phyloP scores from a whole-genome alignment of 306 rosid species.

The Hippophae rhamnoides region DNA sequence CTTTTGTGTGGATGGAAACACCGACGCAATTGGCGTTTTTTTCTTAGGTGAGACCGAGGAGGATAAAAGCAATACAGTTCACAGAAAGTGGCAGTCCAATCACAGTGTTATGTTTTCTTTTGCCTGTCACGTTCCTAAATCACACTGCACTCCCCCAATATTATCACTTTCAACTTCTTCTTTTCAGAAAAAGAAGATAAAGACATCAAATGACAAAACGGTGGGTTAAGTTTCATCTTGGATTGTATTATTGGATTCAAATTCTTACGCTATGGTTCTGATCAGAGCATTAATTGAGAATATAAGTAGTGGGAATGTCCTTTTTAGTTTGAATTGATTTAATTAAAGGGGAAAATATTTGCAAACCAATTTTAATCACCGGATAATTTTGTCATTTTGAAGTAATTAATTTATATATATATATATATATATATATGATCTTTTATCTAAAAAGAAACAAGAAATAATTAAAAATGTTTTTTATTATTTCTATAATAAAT shows the following conservation, averaged over 20 bases:
- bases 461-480: too few species aligned
- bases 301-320: conserved; percentile 1
- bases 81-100: not conserved
- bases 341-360: conserved; percentile 30
- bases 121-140: conserved; percentile 12
- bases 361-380: conserved; percentile 31
- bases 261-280: conserved; percentile 6
- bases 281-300: conserved; percentile 12
- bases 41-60: too few species aligned
- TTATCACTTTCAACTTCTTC: conserved; percentile 9
- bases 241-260: conserved; percentile 6
- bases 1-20: too few species aligned
- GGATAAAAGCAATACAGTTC: too few species aligned
- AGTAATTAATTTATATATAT: too few species aligned
- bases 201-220: conserved; percentile 17
- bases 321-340: conserved; percentile 18
- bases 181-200: conserved; percentile 1
- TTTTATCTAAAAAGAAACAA: too few species aligned
- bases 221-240: conserved; percentile 19
- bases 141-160: conserved; percentile 8
- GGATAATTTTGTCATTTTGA: conserved; percentile 19
- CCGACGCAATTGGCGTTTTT: too few species aligned
- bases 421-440: too few species aligned
- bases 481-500: not conserved
- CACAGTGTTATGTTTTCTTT: conserved; percentile 21